These are phyloP conservation scores for Chrysanthemum makinoi DNA, from an alignment of 129 eudicot species.

Conservation along the genomic window DNA sequence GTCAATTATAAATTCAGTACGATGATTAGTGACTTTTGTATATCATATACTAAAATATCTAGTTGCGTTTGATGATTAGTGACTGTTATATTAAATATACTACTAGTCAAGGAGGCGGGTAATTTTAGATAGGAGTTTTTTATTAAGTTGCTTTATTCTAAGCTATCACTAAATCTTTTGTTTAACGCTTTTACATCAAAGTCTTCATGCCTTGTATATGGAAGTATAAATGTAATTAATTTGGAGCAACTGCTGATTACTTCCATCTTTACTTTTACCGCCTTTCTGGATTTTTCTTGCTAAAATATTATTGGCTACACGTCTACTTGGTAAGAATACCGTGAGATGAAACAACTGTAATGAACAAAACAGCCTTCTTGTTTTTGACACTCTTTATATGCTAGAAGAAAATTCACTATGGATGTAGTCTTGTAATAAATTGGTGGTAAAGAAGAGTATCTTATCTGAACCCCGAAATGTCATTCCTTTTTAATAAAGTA, in stretches of 20 bases:
- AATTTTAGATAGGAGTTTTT: background rate
- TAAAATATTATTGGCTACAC: background rate
- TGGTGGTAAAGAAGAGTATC: too few species aligned
- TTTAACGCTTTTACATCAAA: constrained; percentile 5
- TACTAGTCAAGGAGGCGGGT: background rate
- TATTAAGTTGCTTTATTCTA: constrained; percentile 1
- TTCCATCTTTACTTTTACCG: constrained; percentile 2
- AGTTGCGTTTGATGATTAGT: background rate
- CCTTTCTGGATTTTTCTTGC: background rate
- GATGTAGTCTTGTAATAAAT: too few species aligned
- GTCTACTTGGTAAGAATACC: background rate
- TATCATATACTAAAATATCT: background rate
- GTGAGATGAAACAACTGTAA: background rate
- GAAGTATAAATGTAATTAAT: background rate
- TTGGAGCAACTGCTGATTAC: background rate
- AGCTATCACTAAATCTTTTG: constrained; percentile 8
- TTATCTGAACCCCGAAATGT: too few species aligned
- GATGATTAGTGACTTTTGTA: background rate
- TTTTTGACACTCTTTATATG: constrained; percentile 9
- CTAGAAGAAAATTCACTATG: too few species aligned
- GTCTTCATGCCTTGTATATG: background rate
- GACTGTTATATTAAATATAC: background rate
- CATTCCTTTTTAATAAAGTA: too few species aligned
- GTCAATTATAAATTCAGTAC: background rate
- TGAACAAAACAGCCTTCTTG: constrained; percentile 1